Evolutionary conservation across 345 rosid genomes (phyloP), one percentile per base, ranked within the genome.

Genomic region (Diplotaxis tenuifolia): DNA sequence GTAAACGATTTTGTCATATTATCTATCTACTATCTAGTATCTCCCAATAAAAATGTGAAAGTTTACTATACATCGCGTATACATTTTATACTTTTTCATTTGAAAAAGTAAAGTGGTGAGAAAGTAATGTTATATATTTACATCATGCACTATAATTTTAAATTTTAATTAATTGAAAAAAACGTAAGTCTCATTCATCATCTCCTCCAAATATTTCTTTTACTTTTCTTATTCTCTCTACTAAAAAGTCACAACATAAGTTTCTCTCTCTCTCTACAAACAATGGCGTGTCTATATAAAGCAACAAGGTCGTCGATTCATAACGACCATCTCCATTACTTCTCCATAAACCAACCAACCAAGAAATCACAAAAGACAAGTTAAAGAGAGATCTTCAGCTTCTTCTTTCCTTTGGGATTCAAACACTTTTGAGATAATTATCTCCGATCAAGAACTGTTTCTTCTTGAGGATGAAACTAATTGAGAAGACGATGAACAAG

Each of bases 211-310:
- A 38, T 1, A n/a, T 56, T 42, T 61, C 11, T 45, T 23, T 63
- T 25, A 16, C 5, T 38, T 7, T 59, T 19, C 52, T 27, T 3
- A 12, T 62, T 40, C 70, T 62, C 79, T 49, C 72, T 49, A 76
- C 10, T 40, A n/a, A 45, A 50, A 76, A 76, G 68, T 75, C 45
- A 64, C 75, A 65, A 45, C 66, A 38, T 62, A 54, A 27, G 27
- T 70, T 58, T 53, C 58, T 76, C 45, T 71, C 76, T 76, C 67
- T 72, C 80, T 66, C 47, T 40, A 12, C 47, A 40, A 40, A 72
- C 69, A 72, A 72, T 67, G 81, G 65, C 77, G 42, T 60, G 73
- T 72, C 81, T 77, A 72, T 77, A 72, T 78, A 78, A 78, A 67
- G 67, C 77, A 71, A n/a, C 68, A 62, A 55, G 65, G 57, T 77